phyloP scores from a whole-genome alignment of 805 yeast species.

The Yarrowia deformans region DNA sequence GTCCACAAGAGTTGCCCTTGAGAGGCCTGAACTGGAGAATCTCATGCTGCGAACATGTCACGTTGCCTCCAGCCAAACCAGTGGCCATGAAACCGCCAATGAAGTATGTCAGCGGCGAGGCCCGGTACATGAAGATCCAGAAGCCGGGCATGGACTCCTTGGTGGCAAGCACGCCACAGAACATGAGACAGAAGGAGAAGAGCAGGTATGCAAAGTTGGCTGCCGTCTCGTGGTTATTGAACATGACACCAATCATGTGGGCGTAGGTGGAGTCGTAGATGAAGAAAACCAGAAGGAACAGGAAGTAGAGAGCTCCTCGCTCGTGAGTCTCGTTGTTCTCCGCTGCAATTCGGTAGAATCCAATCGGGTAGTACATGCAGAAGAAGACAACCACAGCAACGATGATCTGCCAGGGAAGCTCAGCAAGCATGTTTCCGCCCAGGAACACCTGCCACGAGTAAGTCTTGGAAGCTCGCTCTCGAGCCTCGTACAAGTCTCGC shows the following conservation, averaged over 20 bases:
- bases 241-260: constrained; percentile 55
- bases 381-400: constrained; percentile 70
- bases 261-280: constrained; percentile 53
- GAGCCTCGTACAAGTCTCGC: constrained; percentile 70
- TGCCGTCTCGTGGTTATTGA: constrained; percentile 57
- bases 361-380: constrained; percentile 73
- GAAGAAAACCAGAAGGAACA: constrained; percentile 55
- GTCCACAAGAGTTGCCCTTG: constrained; percentile 63
- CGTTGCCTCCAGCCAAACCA: constrained; percentile 57
- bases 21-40: constrained; percentile 60
- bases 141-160: constrained; percentile 68
- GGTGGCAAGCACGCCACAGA: constrained; percentile 71
- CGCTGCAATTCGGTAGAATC: constrained; percentile 66
- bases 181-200: constrained; percentile 62
- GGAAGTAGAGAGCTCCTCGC: constrained; percentile 54
- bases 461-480: constrained; percentile 76
- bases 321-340: constrained; percentile 55
- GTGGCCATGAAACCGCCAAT: constrained; percentile 60
- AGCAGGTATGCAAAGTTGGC: constrained; percentile 62
- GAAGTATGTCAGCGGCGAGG: constrained; percentile 71
- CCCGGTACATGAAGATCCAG: constrained; percentile 82
- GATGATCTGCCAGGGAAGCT: constrained; percentile 68
- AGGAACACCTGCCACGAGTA: constrained; percentile 71
- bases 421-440: constrained; percentile 68
- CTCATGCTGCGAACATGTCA: constrained; percentile 60